Base-by-base conservation (phyloP, 2,329 filamentous ascomycete genomes). In the Ophiocordyceps camponoti-saundersi region DNA sequence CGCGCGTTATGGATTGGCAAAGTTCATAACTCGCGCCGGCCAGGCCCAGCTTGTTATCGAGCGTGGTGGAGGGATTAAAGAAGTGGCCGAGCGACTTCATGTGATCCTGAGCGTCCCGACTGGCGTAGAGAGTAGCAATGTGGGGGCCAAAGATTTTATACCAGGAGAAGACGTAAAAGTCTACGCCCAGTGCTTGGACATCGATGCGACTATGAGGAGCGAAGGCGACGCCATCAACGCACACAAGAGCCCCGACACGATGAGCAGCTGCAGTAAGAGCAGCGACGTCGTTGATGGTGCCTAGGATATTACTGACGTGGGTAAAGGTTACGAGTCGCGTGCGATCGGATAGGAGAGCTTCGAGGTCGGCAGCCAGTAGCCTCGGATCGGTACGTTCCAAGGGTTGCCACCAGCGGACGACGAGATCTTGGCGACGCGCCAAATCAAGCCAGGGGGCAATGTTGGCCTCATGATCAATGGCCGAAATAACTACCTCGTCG, bases 91-190 rank as follows among this genome's bases (percentile, higher is more conserved):
- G 53, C 0, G 77, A 74, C 5, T 63, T 63, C 47, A 87, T 65
- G 44, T 70, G 60, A 16, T 70, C 56, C 49, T 82, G 77, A 0
- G 76, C 78, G 0, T 61, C 56, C 5, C 66, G 65, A 22, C 75
- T 75, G 6, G 74, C 81, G 56, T 86, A 90, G 1, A 90, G 65
- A 51, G 81, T 73, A 0, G 82, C 72, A 1, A 88, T 69, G 53
- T 89, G 85, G 1, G 85, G 84, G 0, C 84, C 85, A 56, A 83
- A 89, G 2, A 88, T 76, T 59, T 90, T 90, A 64, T 89, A 89
- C 84, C 83, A 89, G 0, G 73, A 80, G 57, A 89, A 86, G n/a
- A 71, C 65, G 59, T 89, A 90, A 53, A 88, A 80, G 57, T 90
- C 85, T 0, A 82, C 80, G 1, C 73, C 82, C 0, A 86, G 67